Evolutionary conservation across 2,329 filamentous ascomycete genomes (phyloP), one percentile per base, ranked within the genome.

Genomic region (Myotisia sp.): DNA sequence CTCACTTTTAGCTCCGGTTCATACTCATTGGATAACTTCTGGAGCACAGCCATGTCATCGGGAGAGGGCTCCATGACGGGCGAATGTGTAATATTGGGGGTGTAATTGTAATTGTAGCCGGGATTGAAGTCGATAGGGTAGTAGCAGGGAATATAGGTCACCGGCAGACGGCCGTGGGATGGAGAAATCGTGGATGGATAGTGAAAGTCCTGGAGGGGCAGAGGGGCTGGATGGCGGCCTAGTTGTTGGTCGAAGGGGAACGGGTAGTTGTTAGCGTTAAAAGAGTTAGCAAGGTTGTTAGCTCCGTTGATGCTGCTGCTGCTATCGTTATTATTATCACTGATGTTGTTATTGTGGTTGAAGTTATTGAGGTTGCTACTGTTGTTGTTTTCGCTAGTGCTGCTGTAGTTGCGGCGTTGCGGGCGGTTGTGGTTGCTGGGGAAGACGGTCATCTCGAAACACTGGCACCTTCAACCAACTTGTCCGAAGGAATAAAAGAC

Each of bases 11-110:
- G 53, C 41, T 74, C 67, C 8, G 71, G 65, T 50, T 74, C 63
- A 45, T 70, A 77, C 38, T 68, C 62, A 49, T 70, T 70, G 45
- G 71, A 75, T 41, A 75, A 59, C 51, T 71, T 67, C 58, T 76
- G 72, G 52, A 76, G 62, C 37, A 70, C 63, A 44, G 71, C 70
- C 50, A 74, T 60, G 44, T 76, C 71, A 36, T 74, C 69, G 33
- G 59, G 47, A 6, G 58, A 58, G 26, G 59, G 47, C 6, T 53
- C 54, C 57, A 62, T 61, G 27, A 40, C 34, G 29, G 36, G 21
- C n/a, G 26, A 21, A 9, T 35, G 32, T 18, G 26, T 10, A 19
- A 14, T 5, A 10, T 21, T 13, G 16, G 9, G 6, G 26, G 7
- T 29, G 12, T 13, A 13, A 3, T 9, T 5, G 13, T 13, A 13